Conservation (phyloP, 106 monocot genomes). For the Acanthochlamys bracteata region DNA sequence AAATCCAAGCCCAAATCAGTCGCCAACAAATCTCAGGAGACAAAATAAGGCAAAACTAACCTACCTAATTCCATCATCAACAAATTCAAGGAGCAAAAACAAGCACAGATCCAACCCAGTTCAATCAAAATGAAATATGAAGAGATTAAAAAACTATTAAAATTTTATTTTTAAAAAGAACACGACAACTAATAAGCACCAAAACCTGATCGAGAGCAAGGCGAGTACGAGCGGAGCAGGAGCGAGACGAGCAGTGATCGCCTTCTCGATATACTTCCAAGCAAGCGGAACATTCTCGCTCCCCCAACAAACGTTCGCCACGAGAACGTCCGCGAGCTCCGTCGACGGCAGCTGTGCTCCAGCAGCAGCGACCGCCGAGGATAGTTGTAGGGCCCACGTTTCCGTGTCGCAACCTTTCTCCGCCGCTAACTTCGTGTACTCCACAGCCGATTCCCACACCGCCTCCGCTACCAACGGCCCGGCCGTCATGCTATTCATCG, state of each 20-base stretch:
- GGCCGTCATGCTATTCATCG: background rate
- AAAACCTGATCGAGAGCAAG: constrained; percentile 57
- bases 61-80: background rate
- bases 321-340: constrained; percentile 25
- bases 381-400: constrained; percentile 18
- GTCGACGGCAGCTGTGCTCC: constrained; percentile 23
- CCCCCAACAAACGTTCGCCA: constrained; percentile 37
- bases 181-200: background rate
- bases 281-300: constrained; percentile 28
- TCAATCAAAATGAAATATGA: background rate
- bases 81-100: background rate
- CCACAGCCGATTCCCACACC: constrained; percentile 13
- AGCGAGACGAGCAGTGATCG: constrained; percentile 46
- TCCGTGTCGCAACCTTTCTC: constrained; percentile 23
- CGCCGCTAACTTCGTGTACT: constrained; percentile 27
- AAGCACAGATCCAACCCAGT: background rate
- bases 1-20: too few species aligned
- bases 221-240: constrained; percentile 62
- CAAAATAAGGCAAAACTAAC: background rate
- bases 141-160: background rate
- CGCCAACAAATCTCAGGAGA: too few species aligned
- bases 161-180: background rate
- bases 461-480: background rate
- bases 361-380: constrained; percentile 5
- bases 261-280: constrained; percentile 86